phyloP scores from a whole-genome alignment of 2,329 filamentous ascomycete genomes.

The Penicillium sp. region DNA sequence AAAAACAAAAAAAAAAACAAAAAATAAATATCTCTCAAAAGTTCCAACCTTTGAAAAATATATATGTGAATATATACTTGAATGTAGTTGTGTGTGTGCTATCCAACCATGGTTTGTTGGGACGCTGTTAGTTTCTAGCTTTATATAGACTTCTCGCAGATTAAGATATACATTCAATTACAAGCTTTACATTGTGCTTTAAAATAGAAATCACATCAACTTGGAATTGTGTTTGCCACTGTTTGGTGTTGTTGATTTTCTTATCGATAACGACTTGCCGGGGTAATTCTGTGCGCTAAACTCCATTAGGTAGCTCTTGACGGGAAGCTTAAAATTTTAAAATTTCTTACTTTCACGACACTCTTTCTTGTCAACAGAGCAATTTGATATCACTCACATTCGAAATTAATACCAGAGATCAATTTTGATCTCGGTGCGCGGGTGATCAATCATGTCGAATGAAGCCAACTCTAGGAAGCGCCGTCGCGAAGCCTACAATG shows the following conservation, averaged over 20 bases:
- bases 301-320: slow-evolving; percentile 14
- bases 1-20: too few relatives aligned
- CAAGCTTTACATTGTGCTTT: neutral
- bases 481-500: slow-evolving; percentile 37
- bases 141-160: too few relatives aligned
- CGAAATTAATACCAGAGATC: neutral
- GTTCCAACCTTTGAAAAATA: too few relatives aligned
- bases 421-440: neutral
- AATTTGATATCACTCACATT: neutral
- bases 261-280: neutral
- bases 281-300: slow-evolving; percentile 16
- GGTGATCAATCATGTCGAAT: slow-evolving; percentile 25
- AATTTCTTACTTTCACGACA: neutral
- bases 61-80: too few relatives aligned
- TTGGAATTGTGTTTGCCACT: neutral
- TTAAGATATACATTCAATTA: neutral
- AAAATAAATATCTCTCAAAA: too few relatives aligned
- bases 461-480: slow-evolving; percentile 32
- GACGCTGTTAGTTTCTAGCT: too few relatives aligned
- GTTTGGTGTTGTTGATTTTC: neutral
- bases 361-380: neutral
- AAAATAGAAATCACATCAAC: neutral
- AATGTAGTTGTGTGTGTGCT: too few relatives aligned
- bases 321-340: slow-evolving; percentile 19
- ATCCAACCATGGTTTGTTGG: too few relatives aligned